These are phyloP conservation scores for Ustilago crameri DNA, from an alignment of 1,284 basidiomycete species.

Conservation along the genomic window DNA sequence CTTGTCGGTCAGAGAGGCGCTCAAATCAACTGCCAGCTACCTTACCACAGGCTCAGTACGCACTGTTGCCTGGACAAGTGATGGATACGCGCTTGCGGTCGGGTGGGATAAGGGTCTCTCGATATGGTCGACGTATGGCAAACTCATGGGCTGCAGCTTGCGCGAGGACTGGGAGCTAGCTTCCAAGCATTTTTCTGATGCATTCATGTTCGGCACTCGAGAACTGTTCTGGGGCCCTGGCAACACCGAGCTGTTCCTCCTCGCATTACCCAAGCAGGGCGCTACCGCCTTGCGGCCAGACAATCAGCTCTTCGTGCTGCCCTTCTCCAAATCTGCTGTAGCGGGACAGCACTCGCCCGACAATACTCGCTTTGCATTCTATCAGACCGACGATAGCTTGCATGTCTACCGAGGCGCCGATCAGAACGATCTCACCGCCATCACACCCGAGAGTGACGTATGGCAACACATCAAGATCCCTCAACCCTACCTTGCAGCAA, in stretches of 20 bases:
- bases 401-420: slow-evolving; percentile 96
- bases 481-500: slow-evolving; percentile 83
- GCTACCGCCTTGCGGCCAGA: slow-evolving; percentile 21
- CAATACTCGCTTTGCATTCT: slow-evolving; percentile 91
- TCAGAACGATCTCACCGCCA: slow-evolving; percentile 96
- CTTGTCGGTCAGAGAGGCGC: slow-evolving; percentile 60
- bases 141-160: slow-evolving; percentile 79
- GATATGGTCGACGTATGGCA: slow-evolving; percentile 90
- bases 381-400: slow-evolving; percentile 93
- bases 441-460: slow-evolving; percentile 98
- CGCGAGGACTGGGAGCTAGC: slow-evolving; percentile 76
- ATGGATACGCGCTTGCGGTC: slow-evolving; percentile 96
- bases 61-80: slow-evolving; percentile 77
- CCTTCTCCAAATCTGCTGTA: slow-evolving; percentile 94
- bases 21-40: slow-evolving; percentile 66
- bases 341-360: slow-evolving; percentile 92
- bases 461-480: slow-evolving; percentile 76
- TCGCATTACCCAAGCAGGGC: slow-evolving; percentile 26
- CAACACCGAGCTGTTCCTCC: slow-evolving; percentile 57
- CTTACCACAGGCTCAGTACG: slow-evolving; percentile 77
- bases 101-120: slow-evolving; percentile 91
- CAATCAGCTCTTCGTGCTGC: slow-evolving; percentile 68
- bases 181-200: slow-evolving; percentile 73
- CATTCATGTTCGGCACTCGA: slow-evolving; percentile 82
- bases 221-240: slow-evolving; percentile 65